These are phyloP conservation scores for Polysphondylium violaceum DNA, from an alignment of 78 protist genomes.

Conservation along the genomic window DNA sequence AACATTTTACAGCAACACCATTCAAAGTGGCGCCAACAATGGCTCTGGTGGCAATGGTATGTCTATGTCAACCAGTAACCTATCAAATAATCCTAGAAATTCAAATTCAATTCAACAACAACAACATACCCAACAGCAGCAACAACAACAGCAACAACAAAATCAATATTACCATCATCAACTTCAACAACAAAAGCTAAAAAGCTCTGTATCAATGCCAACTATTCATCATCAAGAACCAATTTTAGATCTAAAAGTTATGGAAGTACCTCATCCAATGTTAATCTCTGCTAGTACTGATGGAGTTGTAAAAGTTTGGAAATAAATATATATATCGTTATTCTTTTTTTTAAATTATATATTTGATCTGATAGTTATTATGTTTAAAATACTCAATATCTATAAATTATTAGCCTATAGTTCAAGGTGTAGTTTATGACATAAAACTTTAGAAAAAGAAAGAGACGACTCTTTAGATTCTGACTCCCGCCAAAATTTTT, in stretches of 20 bases:
- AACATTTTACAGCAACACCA: conserved; percentile 4
- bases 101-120: neutral
- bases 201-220: conserved; percentile 48
- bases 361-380: no score
- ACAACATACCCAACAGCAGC: conserved; percentile 4
- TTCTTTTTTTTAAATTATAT: neutral
- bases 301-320: conserved; percentile 85
- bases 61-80: neutral
- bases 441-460: no score
- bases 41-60: neutral
- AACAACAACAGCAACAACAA: neutral
- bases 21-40: neutral
- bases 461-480: no score
- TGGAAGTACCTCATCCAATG: conserved; percentile 86
- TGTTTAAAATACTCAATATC: no score
- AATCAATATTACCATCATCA: conserved; percentile 14
- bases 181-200: conserved; percentile 37
- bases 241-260: conserved; percentile 69
- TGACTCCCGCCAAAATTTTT: no score
- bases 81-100: neutral
- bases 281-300: conserved; percentile 80
- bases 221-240: conserved; percentile 82
- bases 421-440: no score
- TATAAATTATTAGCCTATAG: no score
- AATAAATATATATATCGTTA: conserved; percentile 22